phyloP scores from a whole-genome alignment of 2,329 filamentous ascomycete genomes.

The Clonostachys byssicola region DNA sequence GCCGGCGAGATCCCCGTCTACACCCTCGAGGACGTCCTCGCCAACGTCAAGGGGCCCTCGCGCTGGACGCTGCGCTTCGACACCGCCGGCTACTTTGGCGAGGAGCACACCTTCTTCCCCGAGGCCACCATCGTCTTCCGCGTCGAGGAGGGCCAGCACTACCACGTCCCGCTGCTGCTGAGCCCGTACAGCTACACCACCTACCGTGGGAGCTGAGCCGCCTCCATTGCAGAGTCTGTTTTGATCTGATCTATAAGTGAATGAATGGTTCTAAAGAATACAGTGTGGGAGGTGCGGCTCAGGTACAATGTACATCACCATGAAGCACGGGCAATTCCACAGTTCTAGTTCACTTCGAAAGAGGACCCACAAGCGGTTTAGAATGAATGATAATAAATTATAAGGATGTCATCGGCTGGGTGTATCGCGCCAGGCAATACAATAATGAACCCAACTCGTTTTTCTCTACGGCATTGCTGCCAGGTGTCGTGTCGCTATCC shows the following conservation, averaged over 20 bases:
- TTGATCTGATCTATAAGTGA: not conserved
- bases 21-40: constrained; percentile 52
- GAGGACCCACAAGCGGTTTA: not conserved
- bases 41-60: constrained; percentile 36
- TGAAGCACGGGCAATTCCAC: not conserved
- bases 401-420: too few species aligned
- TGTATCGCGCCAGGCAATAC: too few species aligned
- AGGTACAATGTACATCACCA: not conserved
- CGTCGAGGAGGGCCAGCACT: constrained; percentile 58
- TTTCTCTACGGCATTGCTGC: too few species aligned
- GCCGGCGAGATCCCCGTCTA: constrained; percentile 54
- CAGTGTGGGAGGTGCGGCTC: not conserved
- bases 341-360: not conserved
- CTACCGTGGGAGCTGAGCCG: constrained; percentile 66
- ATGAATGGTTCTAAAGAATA: not conserved
- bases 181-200: constrained; percentile 79
- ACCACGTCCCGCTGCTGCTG: constrained; percentile 75
- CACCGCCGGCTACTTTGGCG: constrained; percentile 67
- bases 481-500: not conserved
- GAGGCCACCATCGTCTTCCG: constrained; percentile 51
- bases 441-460: too few species aligned
- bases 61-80: constrained; percentile 71
- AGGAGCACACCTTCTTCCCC: constrained; percentile 57
- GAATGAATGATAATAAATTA: too few species aligned
- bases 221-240: too few species aligned